Evolutionary conservation across 2,329 filamentous ascomycete species (phyloP), one percentile per base, ranked within the genome.

Genomic region (Claviceps fusiformis): DNA sequence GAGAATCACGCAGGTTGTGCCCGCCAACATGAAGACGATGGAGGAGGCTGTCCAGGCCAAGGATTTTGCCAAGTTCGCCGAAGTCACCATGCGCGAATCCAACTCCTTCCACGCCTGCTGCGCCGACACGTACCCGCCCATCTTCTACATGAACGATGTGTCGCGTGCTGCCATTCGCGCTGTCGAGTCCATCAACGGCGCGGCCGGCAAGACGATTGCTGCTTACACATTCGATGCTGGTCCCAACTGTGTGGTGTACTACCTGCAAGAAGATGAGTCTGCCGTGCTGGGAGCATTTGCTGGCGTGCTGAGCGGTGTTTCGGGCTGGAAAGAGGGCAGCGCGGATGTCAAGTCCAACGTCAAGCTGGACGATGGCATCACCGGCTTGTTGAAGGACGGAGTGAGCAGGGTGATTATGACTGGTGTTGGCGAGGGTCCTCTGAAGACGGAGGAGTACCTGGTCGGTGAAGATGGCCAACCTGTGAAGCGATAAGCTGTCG

Each of bases 151-250:
- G 78, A 98, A 96, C 72, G 93, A 98, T 68, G 85, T 92, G 17
- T 92, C 86, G 24, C 78, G 87, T 43, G 89, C 92, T 1, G 90
- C 92, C 6, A 89, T 98, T 57, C 80, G 89, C 53, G 83, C 89
- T 17, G 91, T 96, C 35, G 90, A 98, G 74, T 80, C 84, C 62
- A 88, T 97, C 73, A 98, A 98, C 67, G 77, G 78, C 54, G 78
- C 79, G 29, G 89, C 87, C 5, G 90, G 89, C 54, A 85, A 83
- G 72, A 84, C 81, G 0, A 79, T 97, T 19, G 90, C 89, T 3
- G 93, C 93, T 3, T 98, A 98, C 71, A 98, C 93, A 0, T 98
- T 97, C 65, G 93, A 98, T 67, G 93, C 93, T 0, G 93, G 93
- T 53, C 93, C 93, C 54, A 98, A 98, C 72, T 90, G 90, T 45